Evolutionary conservation across 805 yeast genomes (phyloP), one percentile per base, ranked within the genome.

Genomic region (Myxozyma kluyveri): DNA sequence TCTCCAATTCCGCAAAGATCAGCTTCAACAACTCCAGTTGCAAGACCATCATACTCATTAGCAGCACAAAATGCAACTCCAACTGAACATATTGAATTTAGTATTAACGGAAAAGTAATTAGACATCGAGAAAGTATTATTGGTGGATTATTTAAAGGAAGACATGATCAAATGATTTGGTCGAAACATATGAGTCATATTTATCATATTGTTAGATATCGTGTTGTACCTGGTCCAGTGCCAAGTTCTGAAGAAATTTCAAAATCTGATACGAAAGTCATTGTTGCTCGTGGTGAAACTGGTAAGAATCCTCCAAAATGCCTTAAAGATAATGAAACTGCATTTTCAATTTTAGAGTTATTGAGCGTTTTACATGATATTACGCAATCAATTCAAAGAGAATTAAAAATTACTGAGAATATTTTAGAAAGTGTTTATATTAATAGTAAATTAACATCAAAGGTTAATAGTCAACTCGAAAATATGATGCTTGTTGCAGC

Each of bases 401-500:
- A n/a, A 14, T 9, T 18, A 17, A 35, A 10, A 17, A 12, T 21
- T 36, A 38, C 38, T 10, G n/a, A 22, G 10, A 29, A 29, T 9
- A 14, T 29, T 29, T 9, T 14, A 9, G 33, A 29, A 14, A 29
- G 33, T 29, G 9, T 29, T 23, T 90, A 88, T 63, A 70, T 83
- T 61, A 89, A 87, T 65, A 81, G 88, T 69, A 89, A 89, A 63
- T 67, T 91, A 18, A 83, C 95, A 4, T 95, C 95, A 0, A 91
- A 90, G 66, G 71, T 93, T 48, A 84, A 86, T 50, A 73, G 95
- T 44, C 97, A 90, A 67, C 68, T 91, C 39, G 96, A 90, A 61
- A 97, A 91, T 57, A 93, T 96, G 0, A 71, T 90, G 48, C 76
- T 89, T 17, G 91, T 91, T 24, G 91, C 95, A 0, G 82, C 95